Evolutionary conservation across 2,329 filamentous ascomycete species (phyloP).

Genomic region (Exophiala phaeomuriformis): DNA sequence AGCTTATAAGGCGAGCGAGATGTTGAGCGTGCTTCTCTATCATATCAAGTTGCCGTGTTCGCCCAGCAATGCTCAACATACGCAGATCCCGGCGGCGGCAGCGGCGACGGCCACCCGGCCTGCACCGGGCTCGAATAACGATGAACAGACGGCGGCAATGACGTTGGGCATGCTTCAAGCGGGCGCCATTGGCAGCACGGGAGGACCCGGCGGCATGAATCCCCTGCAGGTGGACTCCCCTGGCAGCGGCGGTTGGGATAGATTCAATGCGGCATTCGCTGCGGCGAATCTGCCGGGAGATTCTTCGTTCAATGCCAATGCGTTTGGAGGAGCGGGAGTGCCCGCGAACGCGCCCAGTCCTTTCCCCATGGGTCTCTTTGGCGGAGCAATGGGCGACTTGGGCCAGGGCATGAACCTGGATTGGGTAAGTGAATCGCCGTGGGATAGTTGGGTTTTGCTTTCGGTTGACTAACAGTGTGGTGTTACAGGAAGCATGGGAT

Average conservation of each 20-base stretch:
- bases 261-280: neutral
- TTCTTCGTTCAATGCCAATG: constrained; percentile 12
- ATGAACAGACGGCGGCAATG: constrained; percentile 61
- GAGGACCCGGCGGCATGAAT: constrained; percentile 20
- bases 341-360: constrained; percentile 43
- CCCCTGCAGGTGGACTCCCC: constrained; percentile 29
- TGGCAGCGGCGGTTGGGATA: constrained; percentile 28
- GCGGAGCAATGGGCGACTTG: constrained; percentile 47
- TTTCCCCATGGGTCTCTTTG: constrained; percentile 48
- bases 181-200: constrained; percentile 23
- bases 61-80: constrained; percentile 24
- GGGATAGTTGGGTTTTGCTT: no score
- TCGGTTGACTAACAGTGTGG: constrained; percentile 25
- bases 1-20: constrained; percentile 74
- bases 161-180: constrained; percentile 59
- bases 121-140: constrained; percentile 37
- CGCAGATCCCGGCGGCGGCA: constrained; percentile 2
- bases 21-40: constrained; percentile 75
- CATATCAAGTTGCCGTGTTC: constrained; percentile 51
- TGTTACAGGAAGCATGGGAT: constrained; percentile 57
- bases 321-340: constrained; percentile 25
- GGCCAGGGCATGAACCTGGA: constrained; percentile 48
- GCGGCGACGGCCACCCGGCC: neutral
- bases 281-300: neutral
- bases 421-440: constrained; percentile 46